Evolutionary conservation across 805 yeast species (phyloP).

Genomic region (Candida germanica): DNA sequence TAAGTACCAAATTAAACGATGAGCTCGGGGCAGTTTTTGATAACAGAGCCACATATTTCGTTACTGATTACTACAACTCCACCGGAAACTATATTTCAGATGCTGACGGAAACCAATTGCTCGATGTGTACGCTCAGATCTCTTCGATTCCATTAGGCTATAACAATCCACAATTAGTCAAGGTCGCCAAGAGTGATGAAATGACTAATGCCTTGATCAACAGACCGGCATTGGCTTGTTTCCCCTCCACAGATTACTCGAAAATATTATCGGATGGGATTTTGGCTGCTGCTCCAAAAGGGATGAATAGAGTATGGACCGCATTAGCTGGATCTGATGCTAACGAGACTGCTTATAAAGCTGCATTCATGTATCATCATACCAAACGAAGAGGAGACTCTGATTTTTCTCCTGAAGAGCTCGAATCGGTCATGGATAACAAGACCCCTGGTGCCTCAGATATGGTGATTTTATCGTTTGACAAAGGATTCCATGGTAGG

Average conservation of each 20-base stretch:
- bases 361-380: slow-evolving; percentile 65
- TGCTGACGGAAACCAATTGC: slow-evolving; percentile 38
- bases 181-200: slow-evolving; percentile 37
- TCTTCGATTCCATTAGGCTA: slow-evolving; percentile 44
- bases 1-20: slow-evolving; percentile 25
- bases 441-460: slow-evolving; percentile 52
- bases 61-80: slow-evolving; percentile 37
- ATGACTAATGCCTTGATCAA: slow-evolving; percentile 41
- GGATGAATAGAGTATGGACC: slow-evolving; percentile 59
- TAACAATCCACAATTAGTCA: slow-evolving; percentile 39
- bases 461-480: slow-evolving; percentile 51
- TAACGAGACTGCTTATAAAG: slow-evolving; percentile 68
- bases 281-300: slow-evolving; percentile 63
- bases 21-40: slow-evolving; percentile 38
- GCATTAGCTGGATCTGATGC: slow-evolving; percentile 69
- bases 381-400: slow-evolving; percentile 48
- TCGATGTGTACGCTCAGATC: slow-evolving; percentile 43
- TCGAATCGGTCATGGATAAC: slow-evolving; percentile 48
- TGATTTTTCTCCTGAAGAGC: slow-evolving; percentile 46
- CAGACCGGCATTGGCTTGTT: slow-evolving; percentile 45
- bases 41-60: slow-evolving; percentile 41
- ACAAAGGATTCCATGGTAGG: slow-evolving; percentile 56
- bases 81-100: slow-evolving; percentile 41
- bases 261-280: slow-evolving; percentile 48
- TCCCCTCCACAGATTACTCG: slow-evolving; percentile 50